Conservation (phyloP, 169 alveolate species). For the Plasmodium blacklocki region DNA sequence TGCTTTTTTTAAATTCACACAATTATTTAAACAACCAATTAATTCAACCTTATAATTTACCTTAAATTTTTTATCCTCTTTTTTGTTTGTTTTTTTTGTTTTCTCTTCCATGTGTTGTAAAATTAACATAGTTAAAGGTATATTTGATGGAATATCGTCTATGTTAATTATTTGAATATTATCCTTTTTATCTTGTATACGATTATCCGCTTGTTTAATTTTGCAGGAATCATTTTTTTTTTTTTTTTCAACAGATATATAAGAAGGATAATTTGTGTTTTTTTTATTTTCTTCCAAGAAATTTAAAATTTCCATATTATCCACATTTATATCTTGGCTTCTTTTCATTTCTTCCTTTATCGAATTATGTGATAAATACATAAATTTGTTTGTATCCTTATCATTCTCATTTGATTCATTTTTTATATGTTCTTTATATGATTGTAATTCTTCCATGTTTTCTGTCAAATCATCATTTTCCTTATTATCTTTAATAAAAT, state of each 20-base stretch:
- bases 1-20: conserved; percentile 1
- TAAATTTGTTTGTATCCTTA: too few relatives aligned
- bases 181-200: not conserved
- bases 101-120: conserved; percentile 41
- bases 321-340: too few relatives aligned
- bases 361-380: too few relatives aligned
- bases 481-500: conserved; percentile 17
- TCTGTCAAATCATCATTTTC: conserved; percentile 36
- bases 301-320: too few relatives aligned
- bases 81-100: not conserved
- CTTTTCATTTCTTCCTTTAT: too few relatives aligned
- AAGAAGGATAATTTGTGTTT: too few relatives aligned
- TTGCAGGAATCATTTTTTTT: too few relatives aligned
- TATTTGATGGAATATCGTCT: conserved; percentile 18
- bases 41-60: conserved; percentile 59
- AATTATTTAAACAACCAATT: conserved; percentile 19
- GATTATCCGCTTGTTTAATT: not conserved
- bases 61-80: conserved; percentile 9
- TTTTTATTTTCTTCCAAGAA: too few relatives aligned
- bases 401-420: too few relatives aligned
- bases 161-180: conserved; percentile 26
- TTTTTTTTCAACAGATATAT: too few relatives aligned
- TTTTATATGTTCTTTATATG: too few relatives aligned
- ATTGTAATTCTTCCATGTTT: conserved; percentile 12
- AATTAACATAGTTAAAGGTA: conserved; percentile 68